phyloP scores from a whole-genome alignment of 2,329 filamentous ascomycete genomes.

The Fusarium vanettenii region DNA sequence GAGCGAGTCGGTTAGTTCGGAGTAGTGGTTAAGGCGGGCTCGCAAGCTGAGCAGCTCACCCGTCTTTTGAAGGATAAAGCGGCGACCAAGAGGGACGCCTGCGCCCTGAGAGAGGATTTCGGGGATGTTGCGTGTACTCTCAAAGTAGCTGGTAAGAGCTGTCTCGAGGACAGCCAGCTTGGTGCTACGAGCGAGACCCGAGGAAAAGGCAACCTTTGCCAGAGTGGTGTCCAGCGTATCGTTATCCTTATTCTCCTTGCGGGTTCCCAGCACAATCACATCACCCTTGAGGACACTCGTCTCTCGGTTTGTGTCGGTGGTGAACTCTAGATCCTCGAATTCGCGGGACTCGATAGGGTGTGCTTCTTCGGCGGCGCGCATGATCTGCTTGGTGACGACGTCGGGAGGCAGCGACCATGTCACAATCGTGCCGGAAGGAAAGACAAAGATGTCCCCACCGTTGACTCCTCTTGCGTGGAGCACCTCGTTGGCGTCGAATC shows the following conservation, averaged over 20 bases:
- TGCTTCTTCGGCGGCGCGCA: constrained; percentile 79
- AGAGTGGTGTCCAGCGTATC: constrained; percentile 72
- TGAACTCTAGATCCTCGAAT: constrained; percentile 89
- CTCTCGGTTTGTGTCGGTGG: constrained; percentile 78
- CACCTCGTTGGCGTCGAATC: constrained; percentile 71
- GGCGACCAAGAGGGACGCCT: constrained; percentile 61
- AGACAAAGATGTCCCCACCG: constrained; percentile 91
- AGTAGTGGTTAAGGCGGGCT: constrained; percentile 95
- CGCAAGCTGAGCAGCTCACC: constrained; percentile 90
- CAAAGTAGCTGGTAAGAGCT: constrained; percentile 84
- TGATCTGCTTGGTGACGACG: constrained; percentile 78
- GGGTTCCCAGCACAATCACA: constrained; percentile 88
- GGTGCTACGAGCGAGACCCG: constrained; percentile 89
- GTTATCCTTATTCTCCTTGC: constrained; percentile 59
- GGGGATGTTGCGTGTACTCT: constrained; percentile 86
- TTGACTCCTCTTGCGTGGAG: constrained; percentile 71
- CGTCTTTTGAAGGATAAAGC: constrained; percentile 91
- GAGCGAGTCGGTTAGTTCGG: constrained; percentile 92
- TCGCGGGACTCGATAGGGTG: constrained; percentile 78
- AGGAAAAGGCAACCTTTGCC: constrained; percentile 96
- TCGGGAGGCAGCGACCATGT: constrained; percentile 88
- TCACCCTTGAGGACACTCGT: constrained; percentile 86
- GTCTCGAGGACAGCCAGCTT: constrained; percentile 94
- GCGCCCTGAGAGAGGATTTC: constrained; percentile 76
- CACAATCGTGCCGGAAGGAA: constrained; percentile 93